A percentile compares a stretch with the other conserved stretches of the same genome.
Conservation (phyloP, 495 filamentous ascomycete genomes). For the Penicillium ochrochloron region DNA sequence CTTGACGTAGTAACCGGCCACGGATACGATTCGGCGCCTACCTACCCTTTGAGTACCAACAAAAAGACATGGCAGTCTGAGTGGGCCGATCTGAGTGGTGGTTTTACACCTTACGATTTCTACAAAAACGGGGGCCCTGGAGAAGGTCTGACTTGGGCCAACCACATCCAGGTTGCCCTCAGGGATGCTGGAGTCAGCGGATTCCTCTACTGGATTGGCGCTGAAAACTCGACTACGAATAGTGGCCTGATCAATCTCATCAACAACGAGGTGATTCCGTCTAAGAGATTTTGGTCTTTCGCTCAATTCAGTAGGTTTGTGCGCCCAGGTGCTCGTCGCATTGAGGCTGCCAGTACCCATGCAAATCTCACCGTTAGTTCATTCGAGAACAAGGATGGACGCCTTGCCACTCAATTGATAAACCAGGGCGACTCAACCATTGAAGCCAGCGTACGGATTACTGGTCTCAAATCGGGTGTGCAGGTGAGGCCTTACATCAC, state of each 20-base stretch:
- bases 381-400: slow-evolving; percentile 3
- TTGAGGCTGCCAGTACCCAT: neutral
- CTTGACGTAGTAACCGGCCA: slow-evolving; percentile 2
- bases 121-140: slow-evolving; percentile 49
- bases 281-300: slow-evolving; percentile 11
- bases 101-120: slow-evolving; percentile 39
- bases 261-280: slow-evolving; percentile 14
- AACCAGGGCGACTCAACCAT: neutral
- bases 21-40: neutral
- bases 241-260: slow-evolving; percentile 11
- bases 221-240: slow-evolving; percentile 8
- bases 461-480: slow-evolving; percentile 4
- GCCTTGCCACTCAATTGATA: neutral
- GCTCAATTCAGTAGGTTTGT: slow-evolving; percentile 10
- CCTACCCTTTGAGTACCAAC: slow-evolving; percentile 22
- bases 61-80: slow-evolving; percentile 55
- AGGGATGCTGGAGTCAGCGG: slow-evolving; percentile 46
- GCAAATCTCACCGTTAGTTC: neutral
- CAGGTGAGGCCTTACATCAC: slow-evolving; percentile 22
- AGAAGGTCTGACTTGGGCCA: slow-evolving; percentile 62
- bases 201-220: slow-evolving; percentile 59
- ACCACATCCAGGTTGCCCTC: slow-evolving; percentile 46
- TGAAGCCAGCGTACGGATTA: slow-evolving; percentile 2
- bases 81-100: slow-evolving; percentile 53
- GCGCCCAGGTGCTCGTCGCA: slow-evolving; percentile 10